Conservation (phyloP, 2,329 filamentous ascomycete species). For the Trichoderma cornu-damae region DNA sequence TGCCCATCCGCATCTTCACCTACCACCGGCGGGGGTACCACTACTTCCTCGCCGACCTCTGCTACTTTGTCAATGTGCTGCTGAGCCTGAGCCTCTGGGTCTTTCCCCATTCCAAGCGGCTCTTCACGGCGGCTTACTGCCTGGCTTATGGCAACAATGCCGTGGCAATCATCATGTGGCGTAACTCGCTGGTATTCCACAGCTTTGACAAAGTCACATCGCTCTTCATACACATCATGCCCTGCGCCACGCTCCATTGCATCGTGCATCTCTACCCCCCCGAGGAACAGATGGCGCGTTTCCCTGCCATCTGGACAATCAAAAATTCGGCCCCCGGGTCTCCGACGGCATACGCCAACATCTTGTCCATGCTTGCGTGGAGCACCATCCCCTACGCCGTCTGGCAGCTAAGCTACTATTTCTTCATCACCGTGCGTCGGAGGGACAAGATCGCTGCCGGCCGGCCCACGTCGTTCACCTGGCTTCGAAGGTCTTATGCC, state of each 20-base stretch:
- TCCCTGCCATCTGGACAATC: conserved; percentile 82
- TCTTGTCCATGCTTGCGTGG: conserved; percentile 86
- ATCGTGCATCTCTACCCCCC: conserved; percentile 75
- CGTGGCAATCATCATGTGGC: conserved; percentile 97
- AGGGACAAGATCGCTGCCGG: conserved; percentile 93
- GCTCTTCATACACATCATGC: conserved; percentile 99
- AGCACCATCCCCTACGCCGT: conserved; percentile 86
- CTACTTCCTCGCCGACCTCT: conserved; percentile 95
- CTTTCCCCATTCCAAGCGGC: conserved; percentile 82
- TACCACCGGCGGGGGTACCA: conserved; percentile 91
- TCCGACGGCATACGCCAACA: conserved; percentile 69
- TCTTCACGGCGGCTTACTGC: conserved; percentile 90
- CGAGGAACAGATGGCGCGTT: conserved; percentile 61
- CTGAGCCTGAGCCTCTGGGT: conserved; percentile 79
- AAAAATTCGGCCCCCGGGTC: conserved; percentile 64
- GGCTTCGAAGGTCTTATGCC: conserved; percentile 86
- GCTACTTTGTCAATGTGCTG: conserved; percentile 95
- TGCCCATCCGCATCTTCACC: conserved; percentile 89
- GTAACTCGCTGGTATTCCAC: conserved; percentile 97
- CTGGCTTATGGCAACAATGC: conserved; percentile 95
- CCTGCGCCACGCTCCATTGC: conserved; percentile 87
- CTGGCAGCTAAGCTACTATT: conserved; percentile 91
- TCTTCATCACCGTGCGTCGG: conserved; percentile 92
- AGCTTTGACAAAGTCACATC: conserved; percentile 97
- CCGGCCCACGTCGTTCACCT: conserved; percentile 93